A percentile compares a stretch with the other conserved stretches of the same genome.
phyloP scores from a whole-genome alignment of 2,329 filamentous ascomycete species.

The Ambrosiella xylebori region DNA sequence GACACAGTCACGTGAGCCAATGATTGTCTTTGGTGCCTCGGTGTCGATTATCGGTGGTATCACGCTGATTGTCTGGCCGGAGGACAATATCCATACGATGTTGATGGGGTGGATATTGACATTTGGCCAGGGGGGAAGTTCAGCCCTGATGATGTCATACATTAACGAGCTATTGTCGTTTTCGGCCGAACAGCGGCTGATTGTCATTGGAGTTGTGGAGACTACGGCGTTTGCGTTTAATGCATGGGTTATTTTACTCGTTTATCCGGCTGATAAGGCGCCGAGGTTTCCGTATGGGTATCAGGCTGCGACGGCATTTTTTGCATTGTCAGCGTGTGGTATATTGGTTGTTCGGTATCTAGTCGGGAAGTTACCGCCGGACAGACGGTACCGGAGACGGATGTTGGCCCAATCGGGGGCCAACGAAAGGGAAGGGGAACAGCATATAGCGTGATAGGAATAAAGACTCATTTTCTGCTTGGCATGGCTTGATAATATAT shows the following conservation, averaged over 20 bases:
- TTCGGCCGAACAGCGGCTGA: conserved; percentile 30
- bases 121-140: conserved; percentile 21
- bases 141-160: conserved; percentile 26
- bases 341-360: conserved; percentile 15
- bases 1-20: conserved; percentile 34
- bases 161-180: conserved; percentile 28
- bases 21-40: conserved; percentile 31
- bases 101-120: conserved; percentile 23
- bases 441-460: background rate
- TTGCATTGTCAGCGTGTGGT: conserved; percentile 18
- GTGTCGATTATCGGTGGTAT: conserved; percentile 20
- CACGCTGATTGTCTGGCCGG: conserved; percentile 21
- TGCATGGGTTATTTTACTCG: conserved; percentile 26
- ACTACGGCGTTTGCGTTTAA: conserved; percentile 27
- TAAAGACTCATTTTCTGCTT: background rate
- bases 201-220: conserved; percentile 33
- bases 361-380: background rate
- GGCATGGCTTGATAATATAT: too few relatives aligned
- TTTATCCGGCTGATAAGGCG: conserved; percentile 21
- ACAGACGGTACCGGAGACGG: background rate
- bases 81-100: conserved; percentile 20
- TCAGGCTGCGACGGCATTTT: conserved; percentile 20
- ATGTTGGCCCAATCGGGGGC: background rate
- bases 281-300: conserved; percentile 26
- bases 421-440: background rate